phyloP scores from a whole-genome alignment of 2,329 filamentous ascomycete genomes.

The Blastomyces gilchristii region DNA sequence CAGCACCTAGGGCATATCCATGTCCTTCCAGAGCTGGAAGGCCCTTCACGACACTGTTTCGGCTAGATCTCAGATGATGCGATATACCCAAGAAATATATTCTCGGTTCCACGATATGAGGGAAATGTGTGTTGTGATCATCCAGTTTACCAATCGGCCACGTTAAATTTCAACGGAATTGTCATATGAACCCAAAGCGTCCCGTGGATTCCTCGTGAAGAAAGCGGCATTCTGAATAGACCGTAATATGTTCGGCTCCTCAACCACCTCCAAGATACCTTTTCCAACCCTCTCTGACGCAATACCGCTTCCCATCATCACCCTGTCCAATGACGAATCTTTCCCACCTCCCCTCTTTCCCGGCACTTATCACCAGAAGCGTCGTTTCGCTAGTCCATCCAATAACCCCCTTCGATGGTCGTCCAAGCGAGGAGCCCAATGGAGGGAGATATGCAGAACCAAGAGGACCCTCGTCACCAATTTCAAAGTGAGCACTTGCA shows the following conservation, averaged over 20 bases:
- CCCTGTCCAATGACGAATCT: constrained; percentile 64
- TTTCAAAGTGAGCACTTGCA: constrained; percentile 67
- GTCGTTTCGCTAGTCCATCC: constrained; percentile 72
- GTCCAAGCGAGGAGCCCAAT: constrained; percentile 43
- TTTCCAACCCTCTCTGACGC: constrained; percentile 71
- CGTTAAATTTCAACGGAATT: not conserved
- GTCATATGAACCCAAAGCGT: not conserved
- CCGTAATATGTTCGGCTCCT: constrained; percentile 8
- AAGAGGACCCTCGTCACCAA: constrained; percentile 58
- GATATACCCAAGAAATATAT: not conserved
- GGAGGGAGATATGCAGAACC: constrained; percentile 38
- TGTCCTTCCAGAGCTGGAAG: not conserved
- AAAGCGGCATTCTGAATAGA: not conserved
- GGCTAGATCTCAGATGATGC: not conserved
- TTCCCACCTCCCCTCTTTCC: constrained; percentile 75
- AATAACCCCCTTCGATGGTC: constrained; percentile 69
- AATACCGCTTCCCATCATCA: constrained; percentile 56
- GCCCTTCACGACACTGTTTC: not conserved
- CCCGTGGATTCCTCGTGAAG: not conserved
- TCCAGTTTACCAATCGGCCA: not conserved
- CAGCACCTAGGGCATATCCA: not conserved
- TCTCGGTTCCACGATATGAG: not conserved
- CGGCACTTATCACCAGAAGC: constrained; percentile 67
- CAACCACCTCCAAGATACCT: constrained; percentile 50
- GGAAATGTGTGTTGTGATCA: not conserved